Base-by-base conservation (phyloP, 2,329 filamentous ascomycete genomes). In the Pseudopithomyces chartarum region DNA sequence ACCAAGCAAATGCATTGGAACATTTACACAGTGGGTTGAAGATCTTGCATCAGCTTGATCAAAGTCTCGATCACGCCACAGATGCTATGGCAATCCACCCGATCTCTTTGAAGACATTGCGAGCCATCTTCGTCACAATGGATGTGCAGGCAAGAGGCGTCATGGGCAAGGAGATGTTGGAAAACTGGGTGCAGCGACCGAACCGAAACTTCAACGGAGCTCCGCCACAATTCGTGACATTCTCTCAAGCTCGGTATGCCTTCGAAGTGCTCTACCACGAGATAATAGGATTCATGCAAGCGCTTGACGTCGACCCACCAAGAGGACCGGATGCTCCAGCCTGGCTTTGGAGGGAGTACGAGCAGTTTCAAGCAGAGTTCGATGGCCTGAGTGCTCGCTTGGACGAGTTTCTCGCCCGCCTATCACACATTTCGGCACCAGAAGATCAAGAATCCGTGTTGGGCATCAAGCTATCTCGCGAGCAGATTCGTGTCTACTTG, bases 1-100 rank as follows among this genome's bases (percentile, higher is more conserved):
- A 74, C 36, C 67, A 71, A 26, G 56, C 47, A 32, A 60, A 61
- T 3, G 71, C 70, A 7, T 52, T 73, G 0, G 62, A 67, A 23
- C 71, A 75, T 52, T 54, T 73, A 12, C 64, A 69, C 2, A 69
- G 67, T 23, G 72, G 71, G 2, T 58, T 75, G 23, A 64, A 64
- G 40, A 66, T 75, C 38, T 50, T 75, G 6, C 60, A 64, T 38
- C 69, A 75, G 45, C 57, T 67, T 11, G 70, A 73, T 12, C 33
- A 58, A 17, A 52, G 49, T 17, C 6, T 58, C 5, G 59, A 40
- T 15, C 11, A 2, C 15, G 42, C 40, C 3, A 26, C 11, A 23
- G 57, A 63, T 15, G 55, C 61, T 8, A 44, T 57, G 3, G 45
- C 33, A 5, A 49, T 55, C 3, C 66, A 73, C 32, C 63, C 71